Evolutionary conservation across 2,329 filamentous ascomycete species (phyloP), one percentile per base, ranked within the genome.

Genomic region (Diaporthe sp.): DNA sequence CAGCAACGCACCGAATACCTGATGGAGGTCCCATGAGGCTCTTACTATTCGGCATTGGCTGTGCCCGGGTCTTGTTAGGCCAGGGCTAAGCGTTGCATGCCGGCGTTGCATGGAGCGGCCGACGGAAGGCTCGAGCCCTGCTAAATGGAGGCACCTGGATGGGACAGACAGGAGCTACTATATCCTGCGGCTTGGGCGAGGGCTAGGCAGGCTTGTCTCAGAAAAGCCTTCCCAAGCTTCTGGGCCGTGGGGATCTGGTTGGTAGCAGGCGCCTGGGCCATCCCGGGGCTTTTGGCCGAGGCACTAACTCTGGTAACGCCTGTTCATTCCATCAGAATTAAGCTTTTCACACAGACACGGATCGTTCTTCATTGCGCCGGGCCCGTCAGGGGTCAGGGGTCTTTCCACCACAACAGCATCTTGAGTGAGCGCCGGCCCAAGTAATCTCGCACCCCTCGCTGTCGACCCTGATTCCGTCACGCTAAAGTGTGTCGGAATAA

Each of bases 171-270:
- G 7, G 31, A 31, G 31, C 31, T 31, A 1, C 31, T 1, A 31
- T 31, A 1, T 31, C 31, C 31, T 6, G 31, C 31, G 31, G 44
- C 28, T 28, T 51, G 19, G 65, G 46, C 46, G 39, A n/a, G 42
- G 28, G 19, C 44, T 68, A 53, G 44, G 44, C 46, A 39, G 22
- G 31, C 65, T 25, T 68, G 31, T 53, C 17, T 49, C 7, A 2
- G 19, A 51, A 37, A 68, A 68, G 65, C 65, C 65, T 68, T 68
- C 28, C 31, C 46, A 68, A 53, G 65, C 34, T 28, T 68, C 65
- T 37, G 65, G 62, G 8, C 13, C 31, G 12, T 17, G 46, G 28
- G 46, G 22, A 7, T 39, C 28, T 22, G 17, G 62, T 22, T 39
- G 44, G 31, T 53, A 51, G 31, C 31, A 25, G 6, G 13, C 39